A percentile compares a stretch with the other conserved stretches of the same genome.
These are phyloP conservation scores for Saturnispora sanitii DNA, from an alignment of 805 yeast species.

Conservation along the genomic window DNA sequence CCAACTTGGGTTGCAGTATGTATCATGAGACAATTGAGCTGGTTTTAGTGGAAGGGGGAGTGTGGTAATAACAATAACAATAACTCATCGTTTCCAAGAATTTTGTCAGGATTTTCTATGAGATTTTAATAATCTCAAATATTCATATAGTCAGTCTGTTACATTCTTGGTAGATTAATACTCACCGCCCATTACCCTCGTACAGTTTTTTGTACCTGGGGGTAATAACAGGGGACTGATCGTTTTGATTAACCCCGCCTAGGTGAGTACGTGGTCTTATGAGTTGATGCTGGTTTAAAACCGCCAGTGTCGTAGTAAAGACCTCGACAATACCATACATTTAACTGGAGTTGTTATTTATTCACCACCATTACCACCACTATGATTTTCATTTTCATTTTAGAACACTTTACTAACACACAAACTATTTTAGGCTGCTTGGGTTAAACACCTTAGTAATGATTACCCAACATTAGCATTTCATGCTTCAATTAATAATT, in stretches of 20 bases:
- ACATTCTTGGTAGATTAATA: slow-evolving; percentile 90
- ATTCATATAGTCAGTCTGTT: slow-evolving; percentile 72
- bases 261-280: slow-evolving; percentile 44
- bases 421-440: slow-evolving; percentile 63
- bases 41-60: not conserved
- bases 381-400: slow-evolving; percentile 8
- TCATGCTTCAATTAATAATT: slow-evolving; percentile 95
- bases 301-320: slow-evolving; percentile 68
- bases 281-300: slow-evolving; percentile 53
- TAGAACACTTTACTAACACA: slow-evolving; percentile 1
- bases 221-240: not conserved
- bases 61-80: not conserved
- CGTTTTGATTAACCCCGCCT: slow-evolving; percentile 7
- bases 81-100: slow-evolving; percentile 68
- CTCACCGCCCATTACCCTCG: slow-evolving; percentile 10
- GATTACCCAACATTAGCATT: slow-evolving; percentile 92
- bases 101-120: slow-evolving; percentile 63
- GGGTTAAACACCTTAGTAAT: slow-evolving; percentile 93
- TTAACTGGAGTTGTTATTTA: too few species aligned
- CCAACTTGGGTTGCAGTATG: slow-evolving; percentile 99
- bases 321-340: slow-evolving; percentile 48
- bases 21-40: slow-evolving; percentile 37
- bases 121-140: not conserved
- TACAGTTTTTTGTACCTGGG: not conserved
- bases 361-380: slow-evolving; percentile 22